Base-by-base conservation (phyloP, 148 eudicot genomes). In the Fallopia convolvulus region DNA sequence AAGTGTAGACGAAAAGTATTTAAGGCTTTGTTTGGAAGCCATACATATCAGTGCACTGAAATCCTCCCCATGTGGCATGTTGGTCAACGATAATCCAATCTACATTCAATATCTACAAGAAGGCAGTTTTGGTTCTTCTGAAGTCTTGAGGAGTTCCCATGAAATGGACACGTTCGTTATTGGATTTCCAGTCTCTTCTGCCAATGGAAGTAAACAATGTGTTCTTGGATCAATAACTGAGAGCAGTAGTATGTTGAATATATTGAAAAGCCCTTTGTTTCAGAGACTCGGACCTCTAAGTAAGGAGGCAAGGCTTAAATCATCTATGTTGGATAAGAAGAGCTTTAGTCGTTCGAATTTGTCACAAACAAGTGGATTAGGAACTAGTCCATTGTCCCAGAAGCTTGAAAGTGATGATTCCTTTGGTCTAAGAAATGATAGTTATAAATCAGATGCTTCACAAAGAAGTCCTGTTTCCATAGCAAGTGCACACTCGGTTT, bases 211-310 rank as follows among this genome's bases (percentile, higher is more conserved):
- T 76, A 63, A 68, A 42, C 80, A 87, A 26, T 80, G 79, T 66
- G 77, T 86, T 73, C 82, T 87, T 73, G 93, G 94, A 61, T 80
- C 85, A 23, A 77, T 88, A 12, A 84, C 86, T 77, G 80, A 75
- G 70, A 86, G 97, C 86, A 78, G 76, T 79, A 87, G 90, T 84
- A 88, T 88, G 87, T 83, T 88, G 42, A 89, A 81, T 81, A 84
- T 92, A 81, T 53, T 92, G 79, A 84, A 83, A 17, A 87, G 89
- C 83, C 95, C 98, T 32, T 87, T 89, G 76, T 84, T 89, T 83
- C 83, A 80, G 76, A 84, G 79, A 74, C 86, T 85, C 58, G 88
- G 87, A 9, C 72, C 73, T 41, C 60, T 76, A 8, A 85, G 86
- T 42, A 75, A 76, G 68, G 75, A 78, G 48, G 79, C 77, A 39